A percentile compares a stretch with the other conserved stretches of the same genome.
These are phyloP conservation scores for Cyclostephanos invisitatus DNA, from an alignment of 108 stramenopile species.

Conservation along the genomic window DNA sequence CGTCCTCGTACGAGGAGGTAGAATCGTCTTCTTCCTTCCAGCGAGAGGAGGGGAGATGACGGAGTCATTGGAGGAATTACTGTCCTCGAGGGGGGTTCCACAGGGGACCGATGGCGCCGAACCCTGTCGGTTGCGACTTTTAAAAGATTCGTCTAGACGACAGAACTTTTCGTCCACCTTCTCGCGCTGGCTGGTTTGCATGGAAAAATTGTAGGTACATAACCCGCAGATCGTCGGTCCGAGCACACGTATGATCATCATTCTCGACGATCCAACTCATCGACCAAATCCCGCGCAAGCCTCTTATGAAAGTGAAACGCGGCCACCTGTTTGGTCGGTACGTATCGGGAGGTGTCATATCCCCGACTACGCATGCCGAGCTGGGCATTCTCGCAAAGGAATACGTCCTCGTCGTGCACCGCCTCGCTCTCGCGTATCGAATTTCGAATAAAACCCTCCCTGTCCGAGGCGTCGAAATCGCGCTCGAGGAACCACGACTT, in stretches of 20 bases:
- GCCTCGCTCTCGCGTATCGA: conserved; percentile 17
- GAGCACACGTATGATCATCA: neutral
- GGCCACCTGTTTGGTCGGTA: conserved; percentile 22
- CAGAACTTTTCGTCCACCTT: conserved; percentile 20
- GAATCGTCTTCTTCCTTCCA: conserved; percentile 40
- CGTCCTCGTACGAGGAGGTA: conserved; percentile 33
- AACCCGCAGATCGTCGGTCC: neutral
- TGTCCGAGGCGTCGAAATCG: neutral
- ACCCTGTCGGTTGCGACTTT: conserved; percentile 1
- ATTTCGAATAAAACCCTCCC: conserved; percentile 6
- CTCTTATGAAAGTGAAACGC: conserved; percentile 25
- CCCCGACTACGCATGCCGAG: conserved; percentile 22
- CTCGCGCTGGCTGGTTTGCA: conserved; percentile 8
- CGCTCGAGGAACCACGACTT: conserved; percentile 33
- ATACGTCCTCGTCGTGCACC: conserved; percentile 46
- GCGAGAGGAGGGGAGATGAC: conserved; percentile 26
- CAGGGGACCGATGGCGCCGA: conserved; percentile 1
- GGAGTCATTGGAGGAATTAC: conserved; percentile 17
- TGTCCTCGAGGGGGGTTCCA: conserved; percentile 1
- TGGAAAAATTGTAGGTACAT: neutral
- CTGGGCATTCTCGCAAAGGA: conserved; percentile 45
- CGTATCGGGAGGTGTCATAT: conserved; percentile 33
- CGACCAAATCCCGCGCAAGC: conserved; percentile 3
- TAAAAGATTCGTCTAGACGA: conserved; percentile 1
- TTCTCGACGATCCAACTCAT: neutral